Evolutionary conservation across 305 asterid species (phyloP).

Genomic region (Monarda citriodora): DNA sequence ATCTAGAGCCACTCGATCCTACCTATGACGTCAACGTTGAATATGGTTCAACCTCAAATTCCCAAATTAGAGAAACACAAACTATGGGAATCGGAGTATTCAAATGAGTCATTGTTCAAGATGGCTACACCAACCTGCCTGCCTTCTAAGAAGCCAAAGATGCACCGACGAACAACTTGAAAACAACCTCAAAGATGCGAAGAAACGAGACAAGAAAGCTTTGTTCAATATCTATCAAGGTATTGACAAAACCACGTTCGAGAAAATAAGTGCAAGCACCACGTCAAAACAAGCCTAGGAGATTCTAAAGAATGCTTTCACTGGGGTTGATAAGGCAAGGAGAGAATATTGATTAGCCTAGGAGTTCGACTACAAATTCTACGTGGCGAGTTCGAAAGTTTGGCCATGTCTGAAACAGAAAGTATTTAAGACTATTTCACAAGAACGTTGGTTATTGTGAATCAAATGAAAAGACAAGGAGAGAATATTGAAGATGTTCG

Average conservation of each 20-base stretch:
- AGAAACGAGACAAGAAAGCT: neutral
- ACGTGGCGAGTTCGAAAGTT: neutral
- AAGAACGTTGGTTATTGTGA: neutral
- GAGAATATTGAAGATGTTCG: too few species aligned
- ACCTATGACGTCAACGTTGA: neutral
- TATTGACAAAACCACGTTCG: neutral
- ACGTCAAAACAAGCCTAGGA: neutral
- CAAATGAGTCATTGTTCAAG: neutral
- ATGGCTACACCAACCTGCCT: neutral
- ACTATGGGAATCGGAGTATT: neutral
- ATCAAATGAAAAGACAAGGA: too few species aligned
- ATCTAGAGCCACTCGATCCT: neutral
- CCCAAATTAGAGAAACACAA: neutral
- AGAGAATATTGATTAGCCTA: too few species aligned
- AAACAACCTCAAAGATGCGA: neutral
- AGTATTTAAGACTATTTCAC: neutral
- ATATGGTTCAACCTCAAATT: neutral
- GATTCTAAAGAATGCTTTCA: neutral
- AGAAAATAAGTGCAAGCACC: neutral
- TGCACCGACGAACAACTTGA: neutral
- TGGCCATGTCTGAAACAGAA: too few species aligned
- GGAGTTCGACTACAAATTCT: neutral
- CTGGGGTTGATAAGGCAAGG: neutral
- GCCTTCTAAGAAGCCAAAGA: neutral
- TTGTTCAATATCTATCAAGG: neutral